Percentiles rank a stretch among this genome's conserved stretches.
phyloP scores from a whole-genome alignment of 345 rosid species.

The Turnera subulata region DNA sequence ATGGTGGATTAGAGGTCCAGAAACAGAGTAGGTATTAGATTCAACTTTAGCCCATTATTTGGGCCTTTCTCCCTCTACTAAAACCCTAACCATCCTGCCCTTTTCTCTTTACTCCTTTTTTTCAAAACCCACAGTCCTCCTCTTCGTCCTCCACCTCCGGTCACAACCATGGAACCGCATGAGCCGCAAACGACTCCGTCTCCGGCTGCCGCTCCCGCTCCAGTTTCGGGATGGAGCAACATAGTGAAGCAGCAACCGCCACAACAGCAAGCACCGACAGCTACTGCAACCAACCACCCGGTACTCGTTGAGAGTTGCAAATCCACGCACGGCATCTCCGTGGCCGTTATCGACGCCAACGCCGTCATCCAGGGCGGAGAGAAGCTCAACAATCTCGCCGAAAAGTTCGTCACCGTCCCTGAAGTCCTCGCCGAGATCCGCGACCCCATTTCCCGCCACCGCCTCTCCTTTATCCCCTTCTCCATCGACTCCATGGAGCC shows the following conservation, averaged over 20 bases:
- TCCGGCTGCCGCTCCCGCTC: no score
- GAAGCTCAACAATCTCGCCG: conserved; percentile 53
- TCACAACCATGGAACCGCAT: no score
- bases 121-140: no score
- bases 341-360: conserved; percentile 87
- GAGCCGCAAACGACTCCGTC: no score
- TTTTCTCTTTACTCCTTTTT: no score
- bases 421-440: conserved; percentile 84
- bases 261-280: conserved; percentile 19
- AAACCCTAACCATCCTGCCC: no score
- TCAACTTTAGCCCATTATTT: no score
- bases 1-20: no score
- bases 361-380: conserved; percentile 72
- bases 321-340: conserved; percentile 64
- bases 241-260: conserved; percentile 45
- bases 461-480: conserved; percentile 67
- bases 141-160: no score
- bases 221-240: conserved; percentile 64
- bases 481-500: conserved; percentile 79
- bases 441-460: conserved; percentile 83
- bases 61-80: no score
- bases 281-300: conserved; percentile 21
- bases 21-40: no score
- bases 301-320: conserved; percentile 57
- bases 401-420: conserved; percentile 73